A percentile compares a stretch with the other conserved stretches of the same genome.
phyloP scores from a whole-genome alignment of 2,329 filamentous ascomycete genomes.

The Colletotrichum lindemuthianum region DNA sequence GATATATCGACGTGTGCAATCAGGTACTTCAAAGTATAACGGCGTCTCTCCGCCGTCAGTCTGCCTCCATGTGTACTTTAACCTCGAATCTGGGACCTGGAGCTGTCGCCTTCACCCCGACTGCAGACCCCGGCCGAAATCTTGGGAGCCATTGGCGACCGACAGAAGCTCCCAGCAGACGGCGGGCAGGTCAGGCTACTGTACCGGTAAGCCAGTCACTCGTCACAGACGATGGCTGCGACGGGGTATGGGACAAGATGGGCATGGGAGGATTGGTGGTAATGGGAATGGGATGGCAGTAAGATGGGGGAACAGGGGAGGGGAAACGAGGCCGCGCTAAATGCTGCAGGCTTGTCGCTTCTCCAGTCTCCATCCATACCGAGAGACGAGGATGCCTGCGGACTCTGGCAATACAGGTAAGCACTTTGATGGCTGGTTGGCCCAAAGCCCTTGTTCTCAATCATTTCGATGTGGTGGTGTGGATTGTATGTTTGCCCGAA shows the following conservation, averaged over 20 bases:
- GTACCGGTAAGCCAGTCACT: slow-evolving; percentile 23
- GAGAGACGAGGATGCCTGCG: neutral
- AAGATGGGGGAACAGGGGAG: slow-evolving; percentile 18
- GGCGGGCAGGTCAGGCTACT: slow-evolving; percentile 4
- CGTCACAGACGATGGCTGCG: slow-evolving; percentile 24
- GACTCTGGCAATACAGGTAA: neutral
- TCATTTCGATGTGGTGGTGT: slow-evolving; percentile 1
- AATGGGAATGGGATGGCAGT: slow-evolving; percentile 23
- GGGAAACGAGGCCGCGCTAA: slow-evolving; percentile 20
- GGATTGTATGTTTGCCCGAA: neutral
- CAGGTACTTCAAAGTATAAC: neutral
- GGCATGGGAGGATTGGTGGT: slow-evolving; percentile 1
- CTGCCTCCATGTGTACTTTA: too few relatives aligned
- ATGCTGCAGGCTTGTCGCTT: slow-evolving; percentile 16
- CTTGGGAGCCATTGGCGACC: slow-evolving; percentile 16
- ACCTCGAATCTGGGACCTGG: too few relatives aligned
- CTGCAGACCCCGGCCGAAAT: slow-evolving; percentile 4
- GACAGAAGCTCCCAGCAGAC: slow-evolving; percentile 16
- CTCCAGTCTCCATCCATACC: slow-evolving; percentile 15
- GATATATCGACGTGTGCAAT: neutral
- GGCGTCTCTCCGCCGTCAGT: too few relatives aligned
- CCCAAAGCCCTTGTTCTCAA: neutral
- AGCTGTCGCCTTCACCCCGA: slow-evolving; percentile 8
- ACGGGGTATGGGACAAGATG: slow-evolving; percentile 33
- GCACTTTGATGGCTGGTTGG: neutral